Base-by-base conservation (phyloP, 345 rosid species). In the Populus simonii region DNA sequence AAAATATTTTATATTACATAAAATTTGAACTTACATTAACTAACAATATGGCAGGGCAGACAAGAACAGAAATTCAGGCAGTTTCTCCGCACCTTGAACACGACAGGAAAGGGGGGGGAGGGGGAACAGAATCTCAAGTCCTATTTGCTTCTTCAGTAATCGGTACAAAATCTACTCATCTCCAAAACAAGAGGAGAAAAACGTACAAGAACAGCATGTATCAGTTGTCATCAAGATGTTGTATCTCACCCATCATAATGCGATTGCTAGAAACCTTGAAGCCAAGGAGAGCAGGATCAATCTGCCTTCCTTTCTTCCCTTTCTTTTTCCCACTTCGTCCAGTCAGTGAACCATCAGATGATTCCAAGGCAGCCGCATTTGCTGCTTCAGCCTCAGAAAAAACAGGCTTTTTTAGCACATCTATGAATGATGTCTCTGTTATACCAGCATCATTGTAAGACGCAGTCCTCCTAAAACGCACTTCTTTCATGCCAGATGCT, bases 181-280 rank as follows among this genome's bases (percentile, higher is more conserved):
- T 57, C 70, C n/a, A 80, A 1, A 66, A 72, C 7, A 61, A 62
- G 70, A 17, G 0, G 2, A 22, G 27, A 59, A 72, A 73, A 72
- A 53, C 61, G 62, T 73, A 72, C 69, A 67, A 4, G 74, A 39
- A 45, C 57, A 69, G 31, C 43, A 38, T 57, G 67, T 25, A 61
- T 5, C 15, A 10, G 82, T 74, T 79, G 87, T 94, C 93, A 45
- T 86, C 29, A 0, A 92, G 86, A 33, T 84, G 84, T 65, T 91
- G 96, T 70, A 92, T 94, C 81, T 94, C 96, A 23, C 97, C 98
- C 97, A 92, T 94, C 88, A 94, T 87, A 23, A 94, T 92, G 15
- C 97, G 98, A 77, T 94, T 94, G 90, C 98, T 94, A 2, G 92
- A 81, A 31, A 94, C 97, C 75, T 92, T 94, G 80, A 94, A 94